Conservation (phyloP, 2,329 filamentous ascomycete species). For the Alternaria solani region DNA sequence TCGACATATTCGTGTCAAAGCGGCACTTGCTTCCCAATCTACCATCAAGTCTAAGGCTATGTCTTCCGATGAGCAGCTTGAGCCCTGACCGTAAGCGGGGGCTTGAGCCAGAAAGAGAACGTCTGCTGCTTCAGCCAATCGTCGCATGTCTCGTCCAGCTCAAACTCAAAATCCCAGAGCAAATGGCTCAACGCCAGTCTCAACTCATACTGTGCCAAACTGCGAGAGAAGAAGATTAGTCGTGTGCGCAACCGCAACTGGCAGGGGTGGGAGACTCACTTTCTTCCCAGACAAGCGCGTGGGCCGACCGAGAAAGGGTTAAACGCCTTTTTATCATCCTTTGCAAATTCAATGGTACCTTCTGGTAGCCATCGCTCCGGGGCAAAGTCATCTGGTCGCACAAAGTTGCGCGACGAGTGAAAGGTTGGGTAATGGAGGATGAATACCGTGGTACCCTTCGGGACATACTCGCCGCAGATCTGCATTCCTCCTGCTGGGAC, state of each 20-base stretch:
- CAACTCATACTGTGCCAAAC: slow-evolving; percentile 6
- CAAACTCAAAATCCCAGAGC: slow-evolving; percentile 6
- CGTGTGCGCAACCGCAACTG: not conserved
- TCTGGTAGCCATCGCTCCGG: slow-evolving; percentile 8
- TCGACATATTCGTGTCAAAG: not conserved
- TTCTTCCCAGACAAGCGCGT: slow-evolving; percentile 12
- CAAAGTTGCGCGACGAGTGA: slow-evolving; percentile 8
- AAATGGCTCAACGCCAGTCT: slow-evolving; percentile 5
- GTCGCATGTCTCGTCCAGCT: slow-evolving; percentile 1
- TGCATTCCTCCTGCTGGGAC: slow-evolving; percentile 5
- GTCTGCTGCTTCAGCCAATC: slow-evolving; percentile 7
- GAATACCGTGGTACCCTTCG: slow-evolving; percentile 1
- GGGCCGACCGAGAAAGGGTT: slow-evolving; percentile 8
- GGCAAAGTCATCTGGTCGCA: slow-evolving; percentile 1
- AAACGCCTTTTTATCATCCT: slow-evolving; percentile 10
- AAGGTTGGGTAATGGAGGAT: slow-evolving; percentile 9
- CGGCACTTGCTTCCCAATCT: not conserved
- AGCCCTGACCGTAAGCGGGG: slow-evolving; percentile 5
- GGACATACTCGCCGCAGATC: slow-evolving; percentile 8
- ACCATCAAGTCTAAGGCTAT: not conserved
- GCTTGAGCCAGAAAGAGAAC: slow-evolving; percentile 10
- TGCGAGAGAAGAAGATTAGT: not conserved
- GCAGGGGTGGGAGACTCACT: slow-evolving; percentile 1
- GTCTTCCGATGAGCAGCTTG: not conserved
- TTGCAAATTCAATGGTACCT: slow-evolving; percentile 1